These are phyloP conservation scores for Aureobasidium sp. DNA, from an alignment of 2,329 filamentous ascomycete genomes.

Conservation along the genomic window DNA sequence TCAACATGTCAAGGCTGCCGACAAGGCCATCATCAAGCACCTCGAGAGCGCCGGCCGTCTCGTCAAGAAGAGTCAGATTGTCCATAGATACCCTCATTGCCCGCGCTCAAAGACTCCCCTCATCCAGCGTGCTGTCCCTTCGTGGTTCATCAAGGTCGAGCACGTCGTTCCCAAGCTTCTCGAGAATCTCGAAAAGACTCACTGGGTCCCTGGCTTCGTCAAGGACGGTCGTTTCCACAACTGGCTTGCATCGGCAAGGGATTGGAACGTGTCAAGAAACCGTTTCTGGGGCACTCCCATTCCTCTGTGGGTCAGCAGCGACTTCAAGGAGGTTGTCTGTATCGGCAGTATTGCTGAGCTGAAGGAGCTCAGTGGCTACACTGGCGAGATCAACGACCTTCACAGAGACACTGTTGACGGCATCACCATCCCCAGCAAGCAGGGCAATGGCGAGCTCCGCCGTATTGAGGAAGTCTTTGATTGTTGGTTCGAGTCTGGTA, in stretches of 20 bases:
- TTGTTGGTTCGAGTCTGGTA: slow-evolving; percentile 94
- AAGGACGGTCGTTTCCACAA: slow-evolving; percentile 86
- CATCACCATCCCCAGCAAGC: slow-evolving; percentile 86
- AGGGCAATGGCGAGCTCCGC: slow-evolving; percentile 73
- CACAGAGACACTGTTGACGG: slow-evolving; percentile 89
- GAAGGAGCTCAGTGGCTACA: slow-evolving; percentile 74
- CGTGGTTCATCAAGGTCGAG: slow-evolving; percentile 88
- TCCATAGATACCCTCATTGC: slow-evolving; percentile 89
- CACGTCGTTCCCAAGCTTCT: slow-evolving; percentile 80
- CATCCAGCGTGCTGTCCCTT: slow-evolving; percentile 84
- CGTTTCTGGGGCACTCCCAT: slow-evolving; percentile 94
- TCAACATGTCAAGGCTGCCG: slow-evolving; percentile 82
- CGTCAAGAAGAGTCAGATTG: slow-evolving; percentile 77
- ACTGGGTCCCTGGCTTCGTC: slow-evolving; percentile 86
- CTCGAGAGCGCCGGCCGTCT: slow-evolving; percentile 68
- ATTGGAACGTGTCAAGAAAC: slow-evolving; percentile 93
- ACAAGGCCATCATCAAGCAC: slow-evolving; percentile 87
- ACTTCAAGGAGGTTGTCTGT: slow-evolving; percentile 77
- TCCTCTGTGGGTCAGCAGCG: slow-evolving; percentile 84
- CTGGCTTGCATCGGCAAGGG: slow-evolving; percentile 84
- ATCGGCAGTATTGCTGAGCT: slow-evolving; percentile 78
- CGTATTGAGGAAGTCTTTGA: slow-evolving; percentile 87
- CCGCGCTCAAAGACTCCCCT: slow-evolving; percentile 90
- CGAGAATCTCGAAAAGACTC: slow-evolving; percentile 77
- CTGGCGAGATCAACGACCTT: slow-evolving; percentile 73